Base-by-base conservation (phyloP, 495 filamentous ascomycete genomes). In the Talaromyces adpressus region DNA sequence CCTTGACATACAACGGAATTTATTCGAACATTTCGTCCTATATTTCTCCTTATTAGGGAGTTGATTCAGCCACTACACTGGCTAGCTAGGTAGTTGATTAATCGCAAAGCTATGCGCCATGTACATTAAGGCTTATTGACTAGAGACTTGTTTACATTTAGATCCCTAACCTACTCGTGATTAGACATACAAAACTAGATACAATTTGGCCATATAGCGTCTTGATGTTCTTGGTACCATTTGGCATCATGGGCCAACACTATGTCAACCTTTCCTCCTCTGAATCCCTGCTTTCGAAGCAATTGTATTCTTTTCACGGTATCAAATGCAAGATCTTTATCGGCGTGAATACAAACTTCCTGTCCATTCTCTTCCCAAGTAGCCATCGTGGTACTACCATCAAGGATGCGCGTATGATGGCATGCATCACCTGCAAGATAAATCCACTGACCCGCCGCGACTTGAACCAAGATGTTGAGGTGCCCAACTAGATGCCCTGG, bases 341-440 rank as follows among this genome's bases (percentile, higher is more conserved):
- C 70, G 11, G 69, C 67, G 65, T 79, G 78, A 34, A 78, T 75
- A 63, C 77, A 78, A 36, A 73, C 68, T 18, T 69, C 4, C 14
- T 70, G 66, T 4, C 75, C 77, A 3, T 57, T 62, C 0, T 68
- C 70, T 60, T 81, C 74, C 64, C 74, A 81, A 49, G 72, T 62
- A 11, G 72, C 77, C 61, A 78, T 78, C 11, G 70, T 68, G 45
- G 69, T 71, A 61, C 75, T 73, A 3, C 70, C 70, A 9, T 56
- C 66, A 47, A 79, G 62, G 12, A 79, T 70, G 22, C 77, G 64
- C 1, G 67, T 57, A 59, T 81, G 73, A 62, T 81, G 78, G 57
- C 77, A 79, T 57, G 77, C 74, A 68, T 81, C 77, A 7, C 73
- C 77, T 20, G 68, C 77, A 1, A 81, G 67, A 59, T 77, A 79